phyloP scores from a whole-genome alignment of 2,329 filamentous ascomycete genomes.

The Hysterium pulicare region DNA sequence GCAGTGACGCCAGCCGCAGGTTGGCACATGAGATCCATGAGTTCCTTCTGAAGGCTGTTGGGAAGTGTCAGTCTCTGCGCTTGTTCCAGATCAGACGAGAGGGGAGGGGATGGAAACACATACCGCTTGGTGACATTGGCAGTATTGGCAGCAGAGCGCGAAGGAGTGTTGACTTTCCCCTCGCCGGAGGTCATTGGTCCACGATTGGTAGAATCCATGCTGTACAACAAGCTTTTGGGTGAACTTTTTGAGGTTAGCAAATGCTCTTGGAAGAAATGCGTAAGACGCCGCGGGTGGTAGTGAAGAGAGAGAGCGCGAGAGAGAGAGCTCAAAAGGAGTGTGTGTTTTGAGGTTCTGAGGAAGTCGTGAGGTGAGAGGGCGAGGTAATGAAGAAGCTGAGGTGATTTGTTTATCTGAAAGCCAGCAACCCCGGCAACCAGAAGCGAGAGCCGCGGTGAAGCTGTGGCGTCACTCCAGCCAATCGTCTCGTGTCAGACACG shows the following conservation, averaged over 20 bases:
- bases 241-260: slow-evolving; percentile 3
- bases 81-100: neutral
- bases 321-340: neutral
- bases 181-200: neutral
- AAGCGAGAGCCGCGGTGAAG: neutral
- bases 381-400: neutral
- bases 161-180: slow-evolving; percentile 10
- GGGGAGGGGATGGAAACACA: slow-evolving; percentile 2
- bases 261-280: neutral
- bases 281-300: neutral
- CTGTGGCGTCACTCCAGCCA: slow-evolving; percentile 6
- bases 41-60: slow-evolving; percentile 86
- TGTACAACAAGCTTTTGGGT: neutral
- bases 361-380: slow-evolving; percentile 1
- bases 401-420: slow-evolving; percentile 20
- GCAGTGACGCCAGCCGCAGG: slow-evolving; percentile 90
- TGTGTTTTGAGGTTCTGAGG: neutral
- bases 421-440: slow-evolving; percentile 2
- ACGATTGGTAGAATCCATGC: neutral
- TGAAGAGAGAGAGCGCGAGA: neutral
- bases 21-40: slow-evolving; percentile 98
- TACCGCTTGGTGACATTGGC: slow-evolving; percentile 50
- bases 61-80: slow-evolving; percentile 4
- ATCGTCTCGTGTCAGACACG: slow-evolving; percentile 14
- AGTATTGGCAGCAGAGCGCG: slow-evolving; percentile 30